These are phyloP conservation scores for Prinsepia uniflora DNA, from an alignment of 306 rosid species.

Conservation along the genomic window DNA sequence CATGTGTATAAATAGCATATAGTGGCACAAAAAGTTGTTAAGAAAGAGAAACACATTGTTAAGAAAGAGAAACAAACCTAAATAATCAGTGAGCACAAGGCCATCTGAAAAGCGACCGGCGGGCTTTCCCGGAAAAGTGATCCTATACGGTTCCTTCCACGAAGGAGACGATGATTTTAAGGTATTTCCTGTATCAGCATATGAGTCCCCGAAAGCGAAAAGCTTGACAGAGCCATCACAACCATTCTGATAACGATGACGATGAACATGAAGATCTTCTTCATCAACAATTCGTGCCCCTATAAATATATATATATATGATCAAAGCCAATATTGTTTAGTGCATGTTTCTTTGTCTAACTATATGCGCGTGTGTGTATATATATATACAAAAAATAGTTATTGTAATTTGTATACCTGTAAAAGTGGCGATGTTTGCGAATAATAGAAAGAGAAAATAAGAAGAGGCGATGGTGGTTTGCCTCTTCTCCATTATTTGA, in stretches of 20 bases:
- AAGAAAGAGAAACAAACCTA: conserved; percentile 31
- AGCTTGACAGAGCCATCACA: conserved; percentile 11
- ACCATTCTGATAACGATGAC: not conserved
- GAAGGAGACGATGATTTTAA: conserved; percentile 13
- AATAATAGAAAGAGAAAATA: conserved; percentile 9
- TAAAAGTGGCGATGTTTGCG: not conserved
- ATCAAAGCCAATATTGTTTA: not conserved
- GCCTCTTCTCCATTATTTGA: conserved; percentile 1
- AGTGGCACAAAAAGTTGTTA: too few species aligned
- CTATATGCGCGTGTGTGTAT: too few species aligned
- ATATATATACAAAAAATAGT: not conserved
- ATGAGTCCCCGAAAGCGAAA: conserved; percentile 58
- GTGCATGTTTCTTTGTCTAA: not conserved
- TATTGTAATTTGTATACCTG: not conserved
- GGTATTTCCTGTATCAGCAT: conserved; percentile 51
- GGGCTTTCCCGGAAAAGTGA: conserved; percentile 50
- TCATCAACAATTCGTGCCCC: not conserved
- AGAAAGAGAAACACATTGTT: not conserved
- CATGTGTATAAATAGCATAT: too few species aligned
- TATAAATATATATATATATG: not conserved
- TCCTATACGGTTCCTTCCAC: conserved; percentile 40
- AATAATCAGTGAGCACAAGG: conserved; percentile 45
- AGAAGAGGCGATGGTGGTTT: conserved; percentile 1
- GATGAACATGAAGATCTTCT: not conserved
- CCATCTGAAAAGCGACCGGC: conserved; percentile 58